Conservation (phyloP, 2,329 filamentous ascomycete species). For the Cytospora chrysosperma region DNA sequence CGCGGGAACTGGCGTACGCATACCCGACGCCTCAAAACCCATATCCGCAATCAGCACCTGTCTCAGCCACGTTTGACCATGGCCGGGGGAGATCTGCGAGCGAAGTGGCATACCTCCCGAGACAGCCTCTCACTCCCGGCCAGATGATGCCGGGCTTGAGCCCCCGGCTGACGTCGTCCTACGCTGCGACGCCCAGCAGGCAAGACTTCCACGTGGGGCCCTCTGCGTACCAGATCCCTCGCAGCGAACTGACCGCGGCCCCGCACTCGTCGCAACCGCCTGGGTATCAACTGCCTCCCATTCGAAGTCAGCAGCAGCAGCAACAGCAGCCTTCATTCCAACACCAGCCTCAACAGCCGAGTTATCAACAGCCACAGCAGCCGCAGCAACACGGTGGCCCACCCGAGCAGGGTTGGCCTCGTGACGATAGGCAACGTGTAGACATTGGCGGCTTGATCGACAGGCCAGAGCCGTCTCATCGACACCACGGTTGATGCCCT, state of each 20-base stretch:
- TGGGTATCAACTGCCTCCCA: slow-evolving; percentile 49
- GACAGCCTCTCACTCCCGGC: slow-evolving; percentile 30
- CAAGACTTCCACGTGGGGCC: slow-evolving; percentile 44
- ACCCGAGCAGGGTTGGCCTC: slow-evolving; percentile 33
- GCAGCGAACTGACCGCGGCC: slow-evolving; percentile 47
- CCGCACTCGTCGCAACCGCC: slow-evolving; percentile 35
- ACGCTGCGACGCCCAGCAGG: slow-evolving; percentile 45
- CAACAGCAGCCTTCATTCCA: slow-evolving; percentile 39
- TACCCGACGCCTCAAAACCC: slow-evolving; percentile 40
- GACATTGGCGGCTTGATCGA: slow-evolving; percentile 64
- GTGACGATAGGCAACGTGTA: slow-evolving; percentile 55
- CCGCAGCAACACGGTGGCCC: slow-evolving; percentile 23
- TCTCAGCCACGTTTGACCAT: slow-evolving; percentile 48
- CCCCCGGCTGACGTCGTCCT: slow-evolving; percentile 44
- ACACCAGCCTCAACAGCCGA: slow-evolving; percentile 35
- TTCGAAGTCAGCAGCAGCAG: slow-evolving; percentile 40
- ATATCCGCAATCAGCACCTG: slow-evolving; percentile 46
- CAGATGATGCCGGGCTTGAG: slow-evolving; percentile 40
- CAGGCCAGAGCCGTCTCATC: slow-evolving; percentile 45
- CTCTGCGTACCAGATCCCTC: slow-evolving; percentile 52
- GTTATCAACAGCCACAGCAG: slow-evolving; percentile 34
- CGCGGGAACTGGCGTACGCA: slow-evolving; percentile 42
- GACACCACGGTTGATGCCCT: slow-evolving; percentile 22
- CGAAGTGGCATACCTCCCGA: slow-evolving; percentile 30
- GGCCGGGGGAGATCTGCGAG: slow-evolving; percentile 40